Conservation (phyloP, 768 basidiomycete species). For the Auricularia sp. region DNA sequence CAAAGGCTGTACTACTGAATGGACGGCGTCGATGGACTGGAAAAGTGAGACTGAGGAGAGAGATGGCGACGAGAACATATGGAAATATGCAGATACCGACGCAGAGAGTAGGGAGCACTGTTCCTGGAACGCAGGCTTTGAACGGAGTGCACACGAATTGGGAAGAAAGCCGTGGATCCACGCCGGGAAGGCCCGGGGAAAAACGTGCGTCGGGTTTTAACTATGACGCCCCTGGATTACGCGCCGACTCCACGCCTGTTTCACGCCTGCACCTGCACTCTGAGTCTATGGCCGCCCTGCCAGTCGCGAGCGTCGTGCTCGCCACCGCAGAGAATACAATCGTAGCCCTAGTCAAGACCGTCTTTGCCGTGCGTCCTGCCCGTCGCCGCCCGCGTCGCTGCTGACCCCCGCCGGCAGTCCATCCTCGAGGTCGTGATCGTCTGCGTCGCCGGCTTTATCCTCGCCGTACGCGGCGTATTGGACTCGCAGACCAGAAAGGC, state of each 20-base stretch:
- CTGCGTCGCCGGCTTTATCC: constrained; percentile 73
- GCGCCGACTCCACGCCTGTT: background rate
- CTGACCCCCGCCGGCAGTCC: constrained; percentile 38
- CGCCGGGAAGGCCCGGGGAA: background rate
- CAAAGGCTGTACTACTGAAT: too few species aligned
- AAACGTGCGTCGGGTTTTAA: background rate
- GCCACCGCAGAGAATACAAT: constrained; percentile 19
- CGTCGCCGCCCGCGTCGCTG: constrained; percentile 10
- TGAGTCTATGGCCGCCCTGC: background rate
- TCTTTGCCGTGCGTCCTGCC: constrained; percentile 39
- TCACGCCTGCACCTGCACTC: background rate
- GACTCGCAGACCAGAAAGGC: constrained; percentile 89
- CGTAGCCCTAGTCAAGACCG: constrained; percentile 40
- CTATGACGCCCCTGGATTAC: background rate
- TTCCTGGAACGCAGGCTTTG: too few species aligned
- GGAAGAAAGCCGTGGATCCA: too few species aligned
- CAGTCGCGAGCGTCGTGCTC: background rate
- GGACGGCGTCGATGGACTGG: too few species aligned
- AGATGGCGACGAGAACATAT: too few species aligned
- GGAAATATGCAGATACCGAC: too few species aligned
- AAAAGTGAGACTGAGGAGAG: too few species aligned
- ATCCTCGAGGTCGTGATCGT: constrained; percentile 82
- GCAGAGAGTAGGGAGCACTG: too few species aligned
- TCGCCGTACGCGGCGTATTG: constrained; percentile 69
- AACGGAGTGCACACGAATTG: too few species aligned